Evolutionary conservation across 1,139 yeast species (phyloP), one percentile per base, ranked within the genome.

Genomic region (Suzukiozyma palmioleophila): DNA sequence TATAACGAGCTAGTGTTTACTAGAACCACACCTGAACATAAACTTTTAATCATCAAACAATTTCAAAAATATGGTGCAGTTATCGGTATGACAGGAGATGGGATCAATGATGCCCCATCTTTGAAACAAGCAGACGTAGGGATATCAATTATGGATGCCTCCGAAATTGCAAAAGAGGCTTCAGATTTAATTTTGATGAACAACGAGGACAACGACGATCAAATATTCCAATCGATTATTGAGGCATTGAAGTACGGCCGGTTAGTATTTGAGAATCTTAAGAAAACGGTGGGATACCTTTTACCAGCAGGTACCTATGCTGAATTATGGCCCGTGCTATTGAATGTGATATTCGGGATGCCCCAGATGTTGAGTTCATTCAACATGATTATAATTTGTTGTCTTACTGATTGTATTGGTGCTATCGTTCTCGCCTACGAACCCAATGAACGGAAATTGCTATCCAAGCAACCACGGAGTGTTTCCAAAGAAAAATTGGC

Each of bases 21-120:
- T 8, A 60, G 80, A 53, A 73, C 79, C 6, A 73, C 79, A 0
- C 81, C 81, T 2, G 78, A 74, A 46, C 79, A 75, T 45, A 75
- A 75, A 49, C 56, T 75, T 30, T 57, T 59, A 38, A 74, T 75
- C 39, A 76, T 75, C 27, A 66, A 70, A 44, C 71, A 72, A 46
- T 73, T 73, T 42, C 77, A 75, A 49, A 59, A 60, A 16, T 56
- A 73, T 39, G 59, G 61, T n/a, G 65, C 67, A 41, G 51, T 70
- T 33, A 74, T 73, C 36, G 79, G 73, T 8, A 71, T 74, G 74
- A 69, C 76, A 29, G 79, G 79, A 24, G 79, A 73, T 51, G 79
- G 79, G 44, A 72, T 88, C 51, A 88, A 88, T 57, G 99, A 92
- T 60, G 95, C 97, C 0, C 97, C 97, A 0, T 97, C 97, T 0